Base-by-base conservation (phyloP, 2,329 filamentous ascomycete species). In the Coniella vitis region DNA sequence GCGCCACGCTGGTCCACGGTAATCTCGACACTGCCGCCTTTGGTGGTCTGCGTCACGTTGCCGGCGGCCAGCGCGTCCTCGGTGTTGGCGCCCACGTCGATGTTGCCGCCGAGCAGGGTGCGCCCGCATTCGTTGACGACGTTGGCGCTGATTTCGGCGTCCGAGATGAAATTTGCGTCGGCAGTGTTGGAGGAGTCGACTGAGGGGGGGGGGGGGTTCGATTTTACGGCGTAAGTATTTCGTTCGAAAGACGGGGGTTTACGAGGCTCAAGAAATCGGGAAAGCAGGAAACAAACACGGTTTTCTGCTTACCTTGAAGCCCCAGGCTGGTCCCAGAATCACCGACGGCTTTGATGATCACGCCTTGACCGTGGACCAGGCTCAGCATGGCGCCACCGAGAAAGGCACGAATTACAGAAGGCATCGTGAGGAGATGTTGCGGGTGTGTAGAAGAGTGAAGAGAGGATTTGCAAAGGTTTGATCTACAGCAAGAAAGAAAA, bases 81-180 rank as follows among this genome's bases (percentile, higher is more conserved):
- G 1, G 71, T 75, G 54, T 71, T 70, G 60, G 75, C 70, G 20
- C 72, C 72, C 49, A 82, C 69, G 49, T 82, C 75, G 56, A 83
- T 83, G 64, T 73, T 76, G 34, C 80, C 80, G 49, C 67, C 58
- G 34, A 75, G 59, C 59, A 82, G 69, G n/a, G 80, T 84, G 52
- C 79, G 72, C 40, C 80, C 80, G 57, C 80, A 83, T 45, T 75
- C 69, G 52, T 76, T 78, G 36, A 78, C 76, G 3, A 73, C 60
- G 55, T 76, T 76, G 47, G 66, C 64, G 3, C 56, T 51, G 53
- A 76, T 70, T 65, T 78, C 69, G 8, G 72, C 72, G 47, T 78
- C 73, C 39, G 72, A 70, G 63, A 84, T 84, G 58, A 81, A 72
- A 40, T 78, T 82, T 7, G 78, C 70, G 49, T 84, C 80, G 34